These are phyloP conservation scores for Epichloe glyceriae DNA, from an alignment of 2,329 filamentous ascomycete genomes.

Conservation along the genomic window DNA sequence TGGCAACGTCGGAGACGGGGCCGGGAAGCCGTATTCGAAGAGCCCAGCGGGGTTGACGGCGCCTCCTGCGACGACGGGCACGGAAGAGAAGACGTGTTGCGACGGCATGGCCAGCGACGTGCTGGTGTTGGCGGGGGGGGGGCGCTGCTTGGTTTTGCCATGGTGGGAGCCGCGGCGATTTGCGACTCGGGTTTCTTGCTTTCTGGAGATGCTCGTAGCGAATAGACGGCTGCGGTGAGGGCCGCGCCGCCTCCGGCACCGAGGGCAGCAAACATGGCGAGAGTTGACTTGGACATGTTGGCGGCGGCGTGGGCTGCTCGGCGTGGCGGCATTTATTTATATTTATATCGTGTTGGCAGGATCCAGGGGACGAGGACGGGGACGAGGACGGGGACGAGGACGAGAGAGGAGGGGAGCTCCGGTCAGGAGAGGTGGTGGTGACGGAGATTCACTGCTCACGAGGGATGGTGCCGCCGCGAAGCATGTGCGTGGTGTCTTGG, in stretches of 20 bases:
- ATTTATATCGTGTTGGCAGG: neutral
- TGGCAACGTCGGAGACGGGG: conserved; percentile 70
- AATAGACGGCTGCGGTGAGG: conserved; percentile 56
- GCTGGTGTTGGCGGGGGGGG: conserved; percentile 12
- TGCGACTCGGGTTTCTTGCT: conserved; percentile 7
- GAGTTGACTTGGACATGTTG: conserved; percentile 65
- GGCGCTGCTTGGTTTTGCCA: conserved; percentile 1
- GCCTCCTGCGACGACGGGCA: conserved; percentile 17
- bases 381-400: neutral
- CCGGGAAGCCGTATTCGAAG: conserved; percentile 84
- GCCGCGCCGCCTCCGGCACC: conserved; percentile 67
- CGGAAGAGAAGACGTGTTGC: conserved; percentile 37
- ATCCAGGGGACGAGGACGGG: too few species aligned
- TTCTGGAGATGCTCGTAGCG: conserved; percentile 31
- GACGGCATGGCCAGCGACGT: conserved; percentile 36
- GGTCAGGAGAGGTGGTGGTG: neutral
- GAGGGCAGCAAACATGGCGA: conserved; percentile 63
- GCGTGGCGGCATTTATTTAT: conserved; percentile 8
- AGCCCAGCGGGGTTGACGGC: conserved; percentile 64
- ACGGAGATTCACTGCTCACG: conserved; percentile 5
- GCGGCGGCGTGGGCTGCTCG: conserved; percentile 6
- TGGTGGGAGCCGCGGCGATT: conserved; percentile 14
- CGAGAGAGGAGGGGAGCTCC: neutral
- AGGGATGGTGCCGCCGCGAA: neutral
- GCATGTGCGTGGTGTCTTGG: conserved; percentile 1